phyloP scores from a whole-genome alignment of 768 basidiomycete genomes.

The Cystobasidium tubakii region DNA sequence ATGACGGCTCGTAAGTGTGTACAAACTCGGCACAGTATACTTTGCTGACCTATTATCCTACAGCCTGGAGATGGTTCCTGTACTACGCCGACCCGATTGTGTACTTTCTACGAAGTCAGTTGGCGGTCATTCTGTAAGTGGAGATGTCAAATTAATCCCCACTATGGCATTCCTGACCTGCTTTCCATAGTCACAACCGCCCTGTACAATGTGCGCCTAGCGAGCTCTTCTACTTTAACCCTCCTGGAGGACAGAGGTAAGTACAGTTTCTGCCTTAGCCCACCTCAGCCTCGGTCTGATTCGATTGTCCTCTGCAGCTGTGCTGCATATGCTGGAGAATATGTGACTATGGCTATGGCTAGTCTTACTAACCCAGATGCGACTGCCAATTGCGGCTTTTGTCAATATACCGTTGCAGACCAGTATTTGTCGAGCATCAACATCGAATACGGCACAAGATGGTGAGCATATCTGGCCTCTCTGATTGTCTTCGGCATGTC shows the following conservation, averaged over 20 bases:
- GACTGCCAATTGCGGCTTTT: background rate
- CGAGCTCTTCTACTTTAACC: background rate
- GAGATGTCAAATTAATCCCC: background rate
- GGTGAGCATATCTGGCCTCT: background rate
- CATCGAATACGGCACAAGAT: constrained; percentile 1
- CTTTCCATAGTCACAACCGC: constrained; percentile 9
- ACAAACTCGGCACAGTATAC: background rate
- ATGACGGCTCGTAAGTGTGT: constrained; percentile 6
- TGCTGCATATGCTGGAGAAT: background rate
- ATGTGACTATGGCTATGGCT: background rate
- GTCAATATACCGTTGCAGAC: constrained; percentile 16
- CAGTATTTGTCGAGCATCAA: constrained; percentile 6
- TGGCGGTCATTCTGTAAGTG: constrained; percentile 6
- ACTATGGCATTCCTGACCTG: background rate
- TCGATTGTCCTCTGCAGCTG: background rate
- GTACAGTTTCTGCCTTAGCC: no score
- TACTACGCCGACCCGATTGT: constrained; percentile 9
- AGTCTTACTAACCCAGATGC: constrained; percentile 4
- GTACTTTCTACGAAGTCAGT: constrained; percentile 2
- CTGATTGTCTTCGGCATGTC: background rate
- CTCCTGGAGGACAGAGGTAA: background rate
- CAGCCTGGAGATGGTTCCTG: constrained; percentile 10
- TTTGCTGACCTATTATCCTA: background rate
- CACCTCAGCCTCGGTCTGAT: background rate
- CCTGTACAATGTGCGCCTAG: background rate